Base-by-base conservation (phyloP, 2,329 filamentous ascomycete species). In the Trichophyton rubrum region DNA sequence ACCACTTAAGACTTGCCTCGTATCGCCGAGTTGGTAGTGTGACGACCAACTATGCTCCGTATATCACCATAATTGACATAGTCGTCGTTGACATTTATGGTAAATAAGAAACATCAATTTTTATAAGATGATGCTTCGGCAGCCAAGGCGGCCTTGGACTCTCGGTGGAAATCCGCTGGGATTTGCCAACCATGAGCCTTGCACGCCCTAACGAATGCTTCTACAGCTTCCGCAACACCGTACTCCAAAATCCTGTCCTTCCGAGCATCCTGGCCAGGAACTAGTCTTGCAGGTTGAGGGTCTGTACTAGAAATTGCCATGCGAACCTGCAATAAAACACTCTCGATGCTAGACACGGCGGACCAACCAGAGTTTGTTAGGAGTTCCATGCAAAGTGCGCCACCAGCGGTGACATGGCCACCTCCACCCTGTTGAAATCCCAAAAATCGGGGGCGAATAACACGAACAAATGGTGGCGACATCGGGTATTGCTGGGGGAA, bases 281-380 rank as follows among this genome's bases (percentile, higher is more conserved):
- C 78, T 11, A 96, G 75, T n/a, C 88, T 81, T 15, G 89, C 91
- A 0, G 89, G 89, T 47, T 71, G 74, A 0, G 86, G 88, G 0
- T 93, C 86, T 0, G 76, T 75, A 56, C 80, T 86, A 60, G 79
- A 83, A 13, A 96, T 82, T 0, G 89, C 89, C 74, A 95, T 75
- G 22, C 88, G 85, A 24, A 96, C 85, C 71, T 95, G 88, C 27
- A 95, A 71, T 13, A 96, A 75, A 2, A 96, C 85, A 58, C 84
- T 86, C 70, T 96, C 90, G 65, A 96, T 85, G 17, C 82, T 84
- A 58, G 80, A 83, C 0, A 82, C 85, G 0, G 87, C 84, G 22
- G 80, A 84, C 91, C 91, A 96, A 27, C 90, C 91, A 5, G 83
- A 82, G 71, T 86, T 90, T 0, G 90, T 95, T 63, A 96, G 79